Percentiles rank a stretch among this genome's conserved stretches.
These are phyloP conservation scores for Albifimbria verrucaria DNA, from an alignment of 2,329 filamentous ascomycete species.

Conservation along the genomic window DNA sequence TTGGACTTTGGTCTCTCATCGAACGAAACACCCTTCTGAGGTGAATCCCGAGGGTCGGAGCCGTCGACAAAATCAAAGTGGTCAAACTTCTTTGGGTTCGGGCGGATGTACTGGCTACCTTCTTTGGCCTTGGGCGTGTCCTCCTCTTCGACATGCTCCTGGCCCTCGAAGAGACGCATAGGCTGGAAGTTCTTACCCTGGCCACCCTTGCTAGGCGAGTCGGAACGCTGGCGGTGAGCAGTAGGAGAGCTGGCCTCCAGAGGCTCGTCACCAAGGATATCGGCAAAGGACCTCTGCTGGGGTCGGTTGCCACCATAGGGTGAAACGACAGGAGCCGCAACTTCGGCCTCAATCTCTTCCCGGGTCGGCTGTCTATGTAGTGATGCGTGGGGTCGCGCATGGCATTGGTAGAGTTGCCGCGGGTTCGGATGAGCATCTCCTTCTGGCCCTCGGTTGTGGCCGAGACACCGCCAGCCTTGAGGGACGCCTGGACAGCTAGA, in stretches of 20 bases:
- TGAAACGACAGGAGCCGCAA: constrained; percentile 49
- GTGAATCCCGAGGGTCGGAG: constrained; percentile 47
- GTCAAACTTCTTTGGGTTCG: constrained; percentile 74
- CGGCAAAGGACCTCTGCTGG: constrained; percentile 65
- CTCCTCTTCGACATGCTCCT: constrained; percentile 38
- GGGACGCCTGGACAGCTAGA: constrained; percentile 65
- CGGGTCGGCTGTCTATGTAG: constrained; percentile 72
- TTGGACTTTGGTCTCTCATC: constrained; percentile 52
- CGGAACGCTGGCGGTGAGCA: constrained; percentile 47
- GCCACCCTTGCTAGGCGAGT: constrained; percentile 47
- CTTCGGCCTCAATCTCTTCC: constrained; percentile 54
- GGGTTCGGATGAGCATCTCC: constrained; percentile 40
- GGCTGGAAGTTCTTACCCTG: constrained; percentile 60
- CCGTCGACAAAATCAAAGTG: constrained; percentile 82
- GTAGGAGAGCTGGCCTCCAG: constrained; percentile 43
- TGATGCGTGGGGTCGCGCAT: constrained; percentile 66
- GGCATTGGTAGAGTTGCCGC: constrained; percentile 51
- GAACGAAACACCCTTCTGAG: constrained; percentile 36
- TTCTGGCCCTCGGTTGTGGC: constrained; percentile 28
- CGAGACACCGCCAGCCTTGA: constrained; percentile 42
- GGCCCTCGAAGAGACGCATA: constrained; percentile 60
- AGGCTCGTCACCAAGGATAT: constrained; percentile 63
- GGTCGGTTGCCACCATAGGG: constrained; percentile 60
- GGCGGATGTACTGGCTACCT: constrained; percentile 49
- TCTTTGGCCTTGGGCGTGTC: constrained; percentile 38